Conservation (phyloP, 306 rosid species). For the Cucurbita moschata region DNA sequence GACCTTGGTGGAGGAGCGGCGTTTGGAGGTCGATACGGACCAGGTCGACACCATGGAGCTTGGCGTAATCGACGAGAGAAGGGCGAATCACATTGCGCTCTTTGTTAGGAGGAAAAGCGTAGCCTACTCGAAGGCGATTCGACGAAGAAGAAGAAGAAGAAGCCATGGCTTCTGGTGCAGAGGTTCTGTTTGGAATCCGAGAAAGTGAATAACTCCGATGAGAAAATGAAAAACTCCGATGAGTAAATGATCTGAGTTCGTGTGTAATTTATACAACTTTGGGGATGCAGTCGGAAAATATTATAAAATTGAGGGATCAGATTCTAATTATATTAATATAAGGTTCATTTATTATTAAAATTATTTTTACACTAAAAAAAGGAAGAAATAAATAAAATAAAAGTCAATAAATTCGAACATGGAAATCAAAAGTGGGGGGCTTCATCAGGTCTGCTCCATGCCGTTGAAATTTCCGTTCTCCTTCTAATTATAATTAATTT, state of each 20-base stretch:
- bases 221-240: not conserved
- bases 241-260: not conserved
- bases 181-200: not conserved
- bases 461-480: too few relatives aligned
- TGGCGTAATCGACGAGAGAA: constrained; percentile 37
- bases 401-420: not conserved
- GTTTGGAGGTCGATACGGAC: constrained; percentile 31
- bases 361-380: not conserved
- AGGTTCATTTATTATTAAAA: not conserved
- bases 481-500: too few relatives aligned
- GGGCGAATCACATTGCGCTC: constrained; percentile 61
- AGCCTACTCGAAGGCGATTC: constrained; percentile 36
- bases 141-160: not conserved
- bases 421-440: not conserved
- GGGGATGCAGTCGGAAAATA: not conserved
- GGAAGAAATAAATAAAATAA: not conserved
- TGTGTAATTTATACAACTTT: not conserved
- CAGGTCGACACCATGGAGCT: constrained; percentile 54
- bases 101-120: constrained; percentile 76
- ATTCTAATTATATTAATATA: not conserved
- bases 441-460: too few relatives aligned
- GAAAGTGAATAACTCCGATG: not conserved
- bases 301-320: not conserved
- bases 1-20: constrained; percentile 52
- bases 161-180: not conserved